Conservation (phyloP, 2,329 filamentous ascomycete species). For the Scedosporium minutisporum region DNA sequence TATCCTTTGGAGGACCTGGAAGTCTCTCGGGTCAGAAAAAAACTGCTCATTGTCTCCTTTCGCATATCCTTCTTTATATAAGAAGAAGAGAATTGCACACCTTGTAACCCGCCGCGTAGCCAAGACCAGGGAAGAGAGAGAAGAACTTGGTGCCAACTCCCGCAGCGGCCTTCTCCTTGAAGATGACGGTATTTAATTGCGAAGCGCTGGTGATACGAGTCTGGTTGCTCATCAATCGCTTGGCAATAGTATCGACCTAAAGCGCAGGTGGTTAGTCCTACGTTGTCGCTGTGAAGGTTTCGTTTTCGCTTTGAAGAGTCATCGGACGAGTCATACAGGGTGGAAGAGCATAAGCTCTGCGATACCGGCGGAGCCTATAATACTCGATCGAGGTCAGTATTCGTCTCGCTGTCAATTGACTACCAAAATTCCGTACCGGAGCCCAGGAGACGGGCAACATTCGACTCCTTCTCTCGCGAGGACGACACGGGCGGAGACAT, state of each 20-base stretch:
- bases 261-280: neutral
- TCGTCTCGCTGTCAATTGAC: neutral
- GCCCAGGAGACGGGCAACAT: constrained; percentile 75
- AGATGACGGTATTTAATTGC: constrained; percentile 83
- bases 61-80: neutral
- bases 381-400: neutral
- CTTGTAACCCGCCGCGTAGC: constrained; percentile 97
- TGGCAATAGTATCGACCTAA: constrained; percentile 93
- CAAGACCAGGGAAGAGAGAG: constrained; percentile 91
- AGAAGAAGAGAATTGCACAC: constrained; percentile 26
- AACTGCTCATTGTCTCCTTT: too few relatives aligned
- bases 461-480: constrained; percentile 69
- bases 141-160: constrained; percentile 70
- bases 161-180: constrained; percentile 76
- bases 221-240: constrained; percentile 98
- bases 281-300: neutral
- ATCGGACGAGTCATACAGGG: constrained; percentile 46
- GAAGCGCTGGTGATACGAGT: constrained; percentile 34
- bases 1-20: constrained; percentile 75
- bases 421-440: constrained; percentile 56
- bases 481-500: constrained; percentile 12
- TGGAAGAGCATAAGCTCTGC: constrained; percentile 90
- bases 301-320: too few relatives aligned
- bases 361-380: constrained; percentile 77
- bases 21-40: neutral